phyloP scores from a whole-genome alignment of 257 asterid genomes.

The Solanum pimpinellifolium region DNA sequence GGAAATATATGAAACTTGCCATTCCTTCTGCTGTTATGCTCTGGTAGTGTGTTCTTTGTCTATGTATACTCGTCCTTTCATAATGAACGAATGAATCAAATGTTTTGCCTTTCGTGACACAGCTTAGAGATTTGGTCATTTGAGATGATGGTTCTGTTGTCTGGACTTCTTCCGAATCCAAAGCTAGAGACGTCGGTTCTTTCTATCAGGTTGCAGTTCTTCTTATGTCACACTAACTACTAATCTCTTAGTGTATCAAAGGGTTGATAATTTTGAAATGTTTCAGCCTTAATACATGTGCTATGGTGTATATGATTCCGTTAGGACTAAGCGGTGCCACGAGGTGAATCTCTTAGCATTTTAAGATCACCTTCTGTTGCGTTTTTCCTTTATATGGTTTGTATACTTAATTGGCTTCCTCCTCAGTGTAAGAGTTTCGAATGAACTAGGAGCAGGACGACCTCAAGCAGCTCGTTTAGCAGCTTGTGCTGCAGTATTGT shows the following conservation, averaged over 20 bases:
- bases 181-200: slow-evolving; percentile 3
- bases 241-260: background rate
- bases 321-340: slow-evolving; percentile 1
- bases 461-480: slow-evolving; percentile 2
- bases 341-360: background rate
- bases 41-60: background rate
- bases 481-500: background rate
- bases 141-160: slow-evolving; percentile 61
- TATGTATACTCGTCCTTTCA: background rate
- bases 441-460: slow-evolving; percentile 10
- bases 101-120: background rate
- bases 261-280: background rate
- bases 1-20: background rate
- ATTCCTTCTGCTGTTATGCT: slow-evolving; percentile 12
- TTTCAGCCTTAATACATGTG: slow-evolving; percentile 9
- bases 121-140: slow-evolving; percentile 77
- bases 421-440: slow-evolving; percentile 4
- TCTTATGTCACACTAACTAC: background rate
- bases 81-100: background rate
- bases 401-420: background rate
- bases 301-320: slow-evolving; percentile 3
- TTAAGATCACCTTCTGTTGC: background rate
- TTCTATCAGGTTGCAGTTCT: background rate
- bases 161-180: slow-evolving; percentile 50
- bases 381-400: background rate